Evolutionary conservation across 2,329 filamentous ascomycete genomes (phyloP), one percentile per base, ranked within the genome.

Genomic region (Fusarium denticulatum): DNA sequence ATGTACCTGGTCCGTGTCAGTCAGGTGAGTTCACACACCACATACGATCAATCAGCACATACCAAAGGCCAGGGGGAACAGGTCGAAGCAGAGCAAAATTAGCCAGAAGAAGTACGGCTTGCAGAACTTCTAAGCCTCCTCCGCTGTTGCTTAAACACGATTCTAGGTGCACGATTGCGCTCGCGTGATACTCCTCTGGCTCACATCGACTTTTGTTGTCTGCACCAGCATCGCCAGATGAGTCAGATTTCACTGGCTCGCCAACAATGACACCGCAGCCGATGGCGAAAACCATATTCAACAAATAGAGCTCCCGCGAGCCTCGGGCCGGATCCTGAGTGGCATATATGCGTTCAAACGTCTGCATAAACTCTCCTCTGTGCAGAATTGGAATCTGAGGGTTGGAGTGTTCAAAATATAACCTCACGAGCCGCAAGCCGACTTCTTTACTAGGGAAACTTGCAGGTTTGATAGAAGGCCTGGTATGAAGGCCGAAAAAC

Each of bases 251-350:
- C 81, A 89, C 77, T 78, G 85, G 84, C 81, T 92, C 85, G 71
- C 88, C 93, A 75, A 97, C 91, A 73, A 98, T 97, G 76, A 98
- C 97, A 24, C 95, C 96, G 24, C 94, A 93, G 12, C 96, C 96
- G 77, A 98, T 98, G 20, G 96, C 96, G 83, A 97, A 98, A 30
- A 98, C 95, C 83, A 98, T 98, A 82, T 98, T 98, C 71, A 98
- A 87, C 84, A 97, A 90, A 83, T 98, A 98, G n/a, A 96, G 87
- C 82, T 97, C 95, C 60, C 93, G 88, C 9, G 94, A 89, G 5
- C 92, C 93, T 32, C 93, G 88, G 60, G 89, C 87, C 66, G 90
- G 89, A 52, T 89, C 87, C 26, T 92, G 89, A 2, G 89, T 88
- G 9, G 89, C 87, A 81, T 97, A 98, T 0, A 94, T 93, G 50